Conservation (phyloP, 2,329 filamentous ascomycete species). For the Zopfia rhizophila region DNA sequence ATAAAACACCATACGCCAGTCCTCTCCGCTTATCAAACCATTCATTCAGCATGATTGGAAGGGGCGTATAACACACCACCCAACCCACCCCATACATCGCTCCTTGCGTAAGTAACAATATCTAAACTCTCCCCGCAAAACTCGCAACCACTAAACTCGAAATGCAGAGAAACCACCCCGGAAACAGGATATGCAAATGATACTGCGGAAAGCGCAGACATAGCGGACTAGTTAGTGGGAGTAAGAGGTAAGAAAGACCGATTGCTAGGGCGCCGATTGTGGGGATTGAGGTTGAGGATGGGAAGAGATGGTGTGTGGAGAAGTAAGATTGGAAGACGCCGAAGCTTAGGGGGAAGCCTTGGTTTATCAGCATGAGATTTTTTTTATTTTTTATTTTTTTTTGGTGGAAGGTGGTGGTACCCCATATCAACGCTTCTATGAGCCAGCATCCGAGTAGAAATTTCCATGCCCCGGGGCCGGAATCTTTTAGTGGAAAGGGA, state of each 20-base stretch:
- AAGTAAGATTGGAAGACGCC: constrained; percentile 37
- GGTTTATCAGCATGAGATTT: background rate
- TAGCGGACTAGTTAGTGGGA: constrained; percentile 29
- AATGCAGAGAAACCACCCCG: constrained; percentile 32
- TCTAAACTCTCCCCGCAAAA: constrained; percentile 28
- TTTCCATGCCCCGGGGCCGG: constrained; percentile 19
- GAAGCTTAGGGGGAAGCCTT: constrained; percentile 27
- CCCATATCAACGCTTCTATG: constrained; percentile 13
- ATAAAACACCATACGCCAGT: constrained; percentile 60
- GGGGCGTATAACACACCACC: constrained; percentile 56
- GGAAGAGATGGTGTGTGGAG: constrained; percentile 9
- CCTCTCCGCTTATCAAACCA: constrained; percentile 60
- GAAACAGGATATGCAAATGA: constrained; percentile 36
- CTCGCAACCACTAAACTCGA: constrained; percentile 38
- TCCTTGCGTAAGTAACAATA: constrained; percentile 46
- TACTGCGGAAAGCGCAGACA: constrained; percentile 27
- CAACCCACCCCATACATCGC: constrained; percentile 53
- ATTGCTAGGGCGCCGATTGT: constrained; percentile 20
- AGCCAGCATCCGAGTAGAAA: constrained; percentile 18
- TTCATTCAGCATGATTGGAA: constrained; percentile 57
- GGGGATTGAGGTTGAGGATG: constrained; percentile 7
- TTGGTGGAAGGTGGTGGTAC: constrained; percentile 1
- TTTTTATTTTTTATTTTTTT: no score
- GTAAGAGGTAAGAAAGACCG: constrained; percentile 25
- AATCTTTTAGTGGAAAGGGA: no score